A percentile compares a stretch with the other conserved stretches of the same genome.
Evolutionary conservation across 2,329 filamentous ascomycete genomes (phyloP).

Genomic region (Talaromyces sp.): DNA sequence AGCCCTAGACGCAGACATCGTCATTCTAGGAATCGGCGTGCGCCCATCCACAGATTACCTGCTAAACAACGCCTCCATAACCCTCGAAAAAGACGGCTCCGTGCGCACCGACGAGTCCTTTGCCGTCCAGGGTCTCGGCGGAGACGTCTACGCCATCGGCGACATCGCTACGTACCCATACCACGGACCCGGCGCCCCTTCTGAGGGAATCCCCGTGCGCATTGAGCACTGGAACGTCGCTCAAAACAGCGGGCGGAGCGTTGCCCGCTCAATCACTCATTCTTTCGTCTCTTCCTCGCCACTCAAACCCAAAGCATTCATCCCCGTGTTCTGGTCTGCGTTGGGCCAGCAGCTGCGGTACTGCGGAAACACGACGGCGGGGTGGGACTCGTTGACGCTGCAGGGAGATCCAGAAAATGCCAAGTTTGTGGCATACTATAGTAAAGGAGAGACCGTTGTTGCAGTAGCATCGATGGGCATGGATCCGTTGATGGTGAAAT

Average conservation of each 20-base stretch:
- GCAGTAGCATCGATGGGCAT: slow-evolving; percentile 87
- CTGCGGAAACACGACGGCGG: slow-evolving; percentile 77
- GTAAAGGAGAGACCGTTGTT: slow-evolving; percentile 77
- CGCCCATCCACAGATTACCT: slow-evolving; percentile 80
- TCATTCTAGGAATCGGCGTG: slow-evolving; percentile 88
- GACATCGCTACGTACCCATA: slow-evolving; percentile 97
- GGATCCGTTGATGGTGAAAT: slow-evolving; percentile 81
- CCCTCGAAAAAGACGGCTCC: slow-evolving; percentile 79
- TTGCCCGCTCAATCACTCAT: slow-evolving; percentile 70
- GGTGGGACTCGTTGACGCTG: slow-evolving; percentile 81
- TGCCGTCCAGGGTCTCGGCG: slow-evolving; percentile 58
- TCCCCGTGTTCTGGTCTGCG: slow-evolving; percentile 96
- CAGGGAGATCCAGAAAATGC: slow-evolving; percentile 70
- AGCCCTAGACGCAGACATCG: slow-evolving; percentile 75
- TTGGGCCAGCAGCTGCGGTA: slow-evolving; percentile 85
- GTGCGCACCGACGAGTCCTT: slow-evolving; percentile 76
- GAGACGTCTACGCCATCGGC: slow-evolving; percentile 82
- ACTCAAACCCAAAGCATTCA: slow-evolving; percentile 64
- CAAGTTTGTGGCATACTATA: slow-evolving; percentile 87
- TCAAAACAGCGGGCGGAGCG: slow-evolving; percentile 81
- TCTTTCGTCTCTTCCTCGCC: slow-evolving; percentile 7
- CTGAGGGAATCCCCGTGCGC: slow-evolving; percentile 60
- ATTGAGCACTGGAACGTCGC: slow-evolving; percentile 99
- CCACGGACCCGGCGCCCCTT: slow-evolving; percentile 73
- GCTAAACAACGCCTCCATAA: slow-evolving; percentile 62